phyloP scores from a whole-genome alignment of 345 rosid genomes.

The Excoecaria agallocha region DNA sequence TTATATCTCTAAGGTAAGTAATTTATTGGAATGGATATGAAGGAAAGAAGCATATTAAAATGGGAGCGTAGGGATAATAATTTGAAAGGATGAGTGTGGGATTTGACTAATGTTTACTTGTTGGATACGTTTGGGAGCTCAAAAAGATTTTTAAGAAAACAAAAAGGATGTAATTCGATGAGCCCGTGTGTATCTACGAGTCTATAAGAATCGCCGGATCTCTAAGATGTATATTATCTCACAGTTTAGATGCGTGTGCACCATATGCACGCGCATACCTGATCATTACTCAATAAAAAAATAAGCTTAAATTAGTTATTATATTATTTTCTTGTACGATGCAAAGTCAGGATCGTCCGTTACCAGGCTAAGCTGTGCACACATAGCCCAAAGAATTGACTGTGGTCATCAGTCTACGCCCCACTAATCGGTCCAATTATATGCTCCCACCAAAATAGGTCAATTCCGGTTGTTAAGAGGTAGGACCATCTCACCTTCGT shows the following conservation, averaged over 20 bases:
- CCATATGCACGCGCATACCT: no score
- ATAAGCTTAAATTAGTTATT: no score
- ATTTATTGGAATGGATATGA: not conserved
- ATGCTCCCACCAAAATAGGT: not conserved
- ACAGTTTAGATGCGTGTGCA: no score
- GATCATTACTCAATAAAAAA: no score
- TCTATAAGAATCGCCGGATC: no score
- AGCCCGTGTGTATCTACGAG: no score
- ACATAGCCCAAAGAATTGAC: constrained; percentile 32
- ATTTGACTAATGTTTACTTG: constrained; percentile 34
- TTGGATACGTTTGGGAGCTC: constrained; percentile 50
- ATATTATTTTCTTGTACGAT: no score
- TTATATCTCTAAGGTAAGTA: not conserved
- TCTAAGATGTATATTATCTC: no score
- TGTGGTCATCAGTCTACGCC: constrained; percentile 18
- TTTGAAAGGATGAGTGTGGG: not conserved
- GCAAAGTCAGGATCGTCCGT: constrained; percentile 21
- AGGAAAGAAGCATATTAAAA: not conserved
- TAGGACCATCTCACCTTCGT: no score
- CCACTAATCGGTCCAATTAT: constrained; percentile 6
- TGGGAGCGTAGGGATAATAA: not conserved
- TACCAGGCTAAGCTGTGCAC: constrained; percentile 13
- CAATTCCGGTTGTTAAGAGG: not conserved
- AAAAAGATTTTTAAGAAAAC: constrained; percentile 7
- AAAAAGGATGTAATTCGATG: constrained; percentile 17